A percentile compares a stretch with the other conserved stretches of the same genome.
Conservation (phyloP, 208 protist species). For the Crithidia thermophila region DNA sequence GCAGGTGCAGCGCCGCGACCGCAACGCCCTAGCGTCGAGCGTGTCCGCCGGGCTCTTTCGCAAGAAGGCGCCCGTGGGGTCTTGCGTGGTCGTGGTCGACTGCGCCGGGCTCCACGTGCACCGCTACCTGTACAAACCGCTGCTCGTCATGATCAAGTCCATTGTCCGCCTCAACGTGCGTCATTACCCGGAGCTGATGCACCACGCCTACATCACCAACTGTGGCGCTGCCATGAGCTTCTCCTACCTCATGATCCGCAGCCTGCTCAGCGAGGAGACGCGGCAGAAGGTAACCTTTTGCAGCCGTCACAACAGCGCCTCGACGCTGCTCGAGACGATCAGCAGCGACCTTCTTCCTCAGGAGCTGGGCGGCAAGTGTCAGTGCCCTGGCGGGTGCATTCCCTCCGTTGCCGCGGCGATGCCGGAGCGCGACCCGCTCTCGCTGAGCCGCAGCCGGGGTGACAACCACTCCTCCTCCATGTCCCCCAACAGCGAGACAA, state of each 20-base stretch:
- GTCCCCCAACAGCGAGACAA: background rate
- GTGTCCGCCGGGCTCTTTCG: conserved; percentile 9
- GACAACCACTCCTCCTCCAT: background rate
- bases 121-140: conserved; percentile 38
- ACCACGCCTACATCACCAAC: conserved; percentile 63
- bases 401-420: conserved; percentile 1
- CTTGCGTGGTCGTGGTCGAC: conserved; percentile 50
- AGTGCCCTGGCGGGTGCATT: conserved; percentile 49
- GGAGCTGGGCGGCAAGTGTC: conserved; percentile 50
- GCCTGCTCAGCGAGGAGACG: conserved; percentile 25
- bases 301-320: conserved; percentile 30
- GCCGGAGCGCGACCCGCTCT: background rate
- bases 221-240: conserved; percentile 38
- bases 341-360: conserved; percentile 47
- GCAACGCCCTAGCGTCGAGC: background rate
- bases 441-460: background rate
- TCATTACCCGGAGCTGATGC: conserved; percentile 64
- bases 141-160: conserved; percentile 38
- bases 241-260: conserved; percentile 34
- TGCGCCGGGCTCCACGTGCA: conserved; percentile 37
- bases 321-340: conserved; percentile 39
- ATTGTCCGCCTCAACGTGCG: conserved; percentile 41
- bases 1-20: background rate
- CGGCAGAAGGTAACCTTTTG: conserved; percentile 56
- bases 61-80: conserved; percentile 24